These are phyloP conservation scores for Cyclotella sp. DNA, from an alignment of 108 stramenopile genomes.

Conservation along the genomic window DNA sequence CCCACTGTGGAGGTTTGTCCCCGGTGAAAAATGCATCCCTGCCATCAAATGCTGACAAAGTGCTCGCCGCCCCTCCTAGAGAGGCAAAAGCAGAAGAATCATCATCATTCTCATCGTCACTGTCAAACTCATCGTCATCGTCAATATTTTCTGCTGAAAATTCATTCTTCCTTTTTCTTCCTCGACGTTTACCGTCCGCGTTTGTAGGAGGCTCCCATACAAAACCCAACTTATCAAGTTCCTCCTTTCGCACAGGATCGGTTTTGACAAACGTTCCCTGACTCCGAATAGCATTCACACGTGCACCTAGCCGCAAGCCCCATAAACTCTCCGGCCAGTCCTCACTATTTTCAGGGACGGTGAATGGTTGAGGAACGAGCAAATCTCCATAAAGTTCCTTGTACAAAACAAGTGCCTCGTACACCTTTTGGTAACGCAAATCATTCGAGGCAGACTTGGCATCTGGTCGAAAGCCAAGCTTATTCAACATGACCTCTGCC, in stretches of 20 bases:
- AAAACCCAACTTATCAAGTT: slow-evolving; percentile 84
- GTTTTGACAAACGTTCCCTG: slow-evolving; percentile 89
- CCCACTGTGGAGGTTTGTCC: slow-evolving; percentile 72
- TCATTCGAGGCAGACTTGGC: slow-evolving; percentile 74
- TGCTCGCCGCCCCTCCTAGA: neutral
- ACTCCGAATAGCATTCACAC: slow-evolving; percentile 90
- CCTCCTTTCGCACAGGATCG: slow-evolving; percentile 64
- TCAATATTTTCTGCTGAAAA: slow-evolving; percentile 47
- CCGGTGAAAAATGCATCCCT: slow-evolving; percentile 52
- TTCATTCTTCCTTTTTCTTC: slow-evolving; percentile 69
- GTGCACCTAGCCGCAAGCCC: slow-evolving; percentile 83
- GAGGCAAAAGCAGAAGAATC: slow-evolving; percentile 39
- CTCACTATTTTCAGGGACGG: slow-evolving; percentile 69
- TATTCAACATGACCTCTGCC: slow-evolving; percentile 57
- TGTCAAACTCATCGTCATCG: slow-evolving; percentile 22
- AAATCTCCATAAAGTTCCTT: slow-evolving; percentile 87
- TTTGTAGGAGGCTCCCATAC: slow-evolving; percentile 75
- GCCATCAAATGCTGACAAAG: slow-evolving; percentile 26
- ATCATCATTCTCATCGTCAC: slow-evolving; percentile 37
- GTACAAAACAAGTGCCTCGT: slow-evolving; percentile 78
- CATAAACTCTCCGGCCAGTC: slow-evolving; percentile 83
- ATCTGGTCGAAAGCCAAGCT: slow-evolving; percentile 60
- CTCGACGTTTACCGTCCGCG: slow-evolving; percentile 62
- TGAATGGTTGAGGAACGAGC: slow-evolving; percentile 87
- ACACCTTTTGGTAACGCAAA: slow-evolving; percentile 76